Base-by-base conservation (phyloP, 306 rosid species). In the Lagenaria siceraria region DNA sequence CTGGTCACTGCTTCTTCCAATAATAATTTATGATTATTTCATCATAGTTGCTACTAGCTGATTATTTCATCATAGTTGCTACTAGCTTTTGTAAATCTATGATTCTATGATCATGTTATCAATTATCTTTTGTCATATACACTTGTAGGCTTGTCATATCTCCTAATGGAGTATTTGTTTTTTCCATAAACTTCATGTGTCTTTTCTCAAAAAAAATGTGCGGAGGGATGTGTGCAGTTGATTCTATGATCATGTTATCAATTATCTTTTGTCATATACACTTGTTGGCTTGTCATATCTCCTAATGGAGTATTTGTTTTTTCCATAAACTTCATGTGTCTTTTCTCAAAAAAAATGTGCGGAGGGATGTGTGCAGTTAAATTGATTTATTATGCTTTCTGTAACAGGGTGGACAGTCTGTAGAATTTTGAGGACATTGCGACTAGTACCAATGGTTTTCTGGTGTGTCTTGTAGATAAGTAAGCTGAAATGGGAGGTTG, bases 401-500 rank as follows among this genome's bases (percentile, higher is more conserved):
- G 68, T 76, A 24, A 60, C 69, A n/a, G 81, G 25, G 53, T 76
- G 31, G 54, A 52, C 48, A 52, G 54, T 29, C 75, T 69, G 13
- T 79, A 53, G 72, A 22, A 78, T 52, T 75, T 81, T 72, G 42
- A 81, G 88, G 87, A 85, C 78, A 83, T 83, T 82, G 85, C 83
- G 31, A 36, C 59, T 63, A 33, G 61, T 82, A 77, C 82, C 29
- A 5, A 74, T 77, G 65, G 66, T 82, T 52, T 78, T 56, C 49
- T 78, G 80, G 68, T 83, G 81, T 51, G 73, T 60, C 35, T 78
- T 75, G 76, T 77, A 80, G 83, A 74, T 83, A 87, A 90, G 80
- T 59, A 77, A 77, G 80, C 53, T 25, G 77, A 80, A 65, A 94
- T 94, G 98, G 98, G 98, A 80, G 90, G 92, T 81, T 94, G 96